Percentiles rank a stretch among this genome's conserved stretches.
phyloP scores from a whole-genome alignment of 495 filamentous ascomycete species.

The Amniculicola lignicola region DNA sequence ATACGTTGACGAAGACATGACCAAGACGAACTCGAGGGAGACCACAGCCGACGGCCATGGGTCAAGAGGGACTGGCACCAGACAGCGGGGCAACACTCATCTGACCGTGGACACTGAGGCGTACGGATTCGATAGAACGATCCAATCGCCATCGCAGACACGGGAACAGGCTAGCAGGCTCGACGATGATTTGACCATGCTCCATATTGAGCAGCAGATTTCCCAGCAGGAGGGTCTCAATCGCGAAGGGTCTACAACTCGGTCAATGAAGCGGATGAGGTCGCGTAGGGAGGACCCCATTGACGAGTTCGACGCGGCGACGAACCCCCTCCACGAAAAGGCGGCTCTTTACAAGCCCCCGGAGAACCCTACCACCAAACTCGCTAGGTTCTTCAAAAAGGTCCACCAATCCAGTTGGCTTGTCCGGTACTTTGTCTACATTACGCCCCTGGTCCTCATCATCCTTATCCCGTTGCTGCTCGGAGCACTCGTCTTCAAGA shows the following conservation, averaged over 20 bases:
- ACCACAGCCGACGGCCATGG: background rate
- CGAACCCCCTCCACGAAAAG: slow-evolving; percentile 71
- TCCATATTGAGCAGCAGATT: slow-evolving; percentile 76
- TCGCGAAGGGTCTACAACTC: slow-evolving; percentile 41
- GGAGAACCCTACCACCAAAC: slow-evolving; percentile 58
- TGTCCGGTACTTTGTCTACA: slow-evolving; percentile 84
- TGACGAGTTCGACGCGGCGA: slow-evolving; percentile 81
- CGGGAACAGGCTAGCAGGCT: slow-evolving; percentile 69
- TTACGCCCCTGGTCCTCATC: slow-evolving; percentile 68
- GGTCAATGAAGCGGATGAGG: slow-evolving; percentile 51
- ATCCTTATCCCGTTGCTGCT: slow-evolving; percentile 80
- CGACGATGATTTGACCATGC: slow-evolving; percentile 79
- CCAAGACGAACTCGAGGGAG: background rate
- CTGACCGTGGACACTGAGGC: slow-evolving; percentile 33
- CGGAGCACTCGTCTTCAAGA: slow-evolving; percentile 62
- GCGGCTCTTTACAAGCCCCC: slow-evolving; percentile 66
- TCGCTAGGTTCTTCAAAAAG: slow-evolving; percentile 61
- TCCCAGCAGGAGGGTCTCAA: slow-evolving; percentile 49
- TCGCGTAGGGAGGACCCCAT: slow-evolving; percentile 55
- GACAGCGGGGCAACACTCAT: slow-evolving; percentile 11
- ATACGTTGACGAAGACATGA: slow-evolving; percentile 25
- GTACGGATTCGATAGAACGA: slow-evolving; percentile 22
- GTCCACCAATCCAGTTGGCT: slow-evolving; percentile 74
- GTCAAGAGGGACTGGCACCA: background rate
- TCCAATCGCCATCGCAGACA: slow-evolving; percentile 50